These are phyloP conservation scores for Mortierella alpina DNA, from an alignment of 192 early-diverging fungal genomes.

Conservation along the genomic window DNA sequence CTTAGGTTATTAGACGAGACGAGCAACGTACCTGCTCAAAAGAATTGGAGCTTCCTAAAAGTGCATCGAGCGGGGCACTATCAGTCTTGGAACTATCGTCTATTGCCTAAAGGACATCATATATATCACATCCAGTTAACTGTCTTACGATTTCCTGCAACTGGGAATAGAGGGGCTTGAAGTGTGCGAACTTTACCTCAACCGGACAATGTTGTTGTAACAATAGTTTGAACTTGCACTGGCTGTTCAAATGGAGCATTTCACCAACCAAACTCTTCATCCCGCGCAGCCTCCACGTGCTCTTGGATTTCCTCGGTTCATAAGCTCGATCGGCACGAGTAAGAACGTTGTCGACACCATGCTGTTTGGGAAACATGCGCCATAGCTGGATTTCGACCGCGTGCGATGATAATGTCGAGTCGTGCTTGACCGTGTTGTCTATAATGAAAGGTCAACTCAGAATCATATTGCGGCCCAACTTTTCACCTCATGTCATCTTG, in stretches of 20 bases:
- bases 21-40: constrained; percentile 15
- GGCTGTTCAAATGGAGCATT: constrained; percentile 57
- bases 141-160: background rate
- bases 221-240: constrained; percentile 56
- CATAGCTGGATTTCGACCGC: constrained; percentile 3
- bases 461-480: too few relatives aligned
- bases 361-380: constrained; percentile 37
- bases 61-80: constrained; percentile 6
- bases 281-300: constrained; percentile 25
- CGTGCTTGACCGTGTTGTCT: background rate
- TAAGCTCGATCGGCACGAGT: background rate
- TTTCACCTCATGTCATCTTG: too few relatives aligned
- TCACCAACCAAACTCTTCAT: constrained; percentile 45
- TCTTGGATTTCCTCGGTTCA: background rate
- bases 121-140: background rate
- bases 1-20: background rate
- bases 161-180: background rate
- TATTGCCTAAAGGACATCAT: background rate
- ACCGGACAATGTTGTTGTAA: constrained; percentile 61
- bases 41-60: constrained; percentile 2
- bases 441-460: background rate
- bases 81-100: constrained; percentile 1
- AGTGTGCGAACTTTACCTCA: constrained; percentile 25
- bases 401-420: background rate
- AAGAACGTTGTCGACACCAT: constrained; percentile 26